Evolutionary conservation across 495 filamentous ascomycete species (phyloP).

Genomic region (Neurospora sp.): DNA sequence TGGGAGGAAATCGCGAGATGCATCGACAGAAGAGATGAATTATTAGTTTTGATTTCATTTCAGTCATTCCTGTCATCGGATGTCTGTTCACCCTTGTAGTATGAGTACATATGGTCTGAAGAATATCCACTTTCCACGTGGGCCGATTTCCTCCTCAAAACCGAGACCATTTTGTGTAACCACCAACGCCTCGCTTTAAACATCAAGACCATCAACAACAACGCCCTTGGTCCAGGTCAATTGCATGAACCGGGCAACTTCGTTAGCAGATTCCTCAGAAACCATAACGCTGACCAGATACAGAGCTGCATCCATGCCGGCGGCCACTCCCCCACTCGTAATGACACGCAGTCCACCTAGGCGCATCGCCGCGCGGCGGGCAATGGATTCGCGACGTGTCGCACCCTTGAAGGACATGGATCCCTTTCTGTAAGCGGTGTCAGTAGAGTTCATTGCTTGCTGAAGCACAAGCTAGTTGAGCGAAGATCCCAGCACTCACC

Average conservation of each 20-base stretch:
- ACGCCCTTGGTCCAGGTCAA: conserved; percentile 61
- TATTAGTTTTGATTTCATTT: not conserved
- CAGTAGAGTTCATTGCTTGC: not conserved
- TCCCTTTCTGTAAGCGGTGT: conserved; percentile 42
- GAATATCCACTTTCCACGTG: not conserved
- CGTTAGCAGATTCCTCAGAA: conserved; percentile 52
- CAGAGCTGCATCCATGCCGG: conserved; percentile 67
- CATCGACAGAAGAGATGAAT: not conserved
- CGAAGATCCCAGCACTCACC: conserved; percentile 27
- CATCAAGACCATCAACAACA: conserved; percentile 62
- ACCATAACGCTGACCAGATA: conserved; percentile 70
- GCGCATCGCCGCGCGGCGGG: conserved; percentile 52
- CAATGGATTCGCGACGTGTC: conserved; percentile 56
- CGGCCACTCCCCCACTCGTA: conserved; percentile 64
- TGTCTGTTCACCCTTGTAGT: not conserved
- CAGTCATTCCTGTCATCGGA: not conserved
- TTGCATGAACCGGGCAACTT: conserved; percentile 60
- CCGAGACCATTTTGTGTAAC: not conserved
- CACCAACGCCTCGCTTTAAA: conserved; percentile 33
- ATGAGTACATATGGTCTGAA: not conserved
- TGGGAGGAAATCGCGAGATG: not conserved
- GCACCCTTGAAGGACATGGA: conserved; percentile 60
- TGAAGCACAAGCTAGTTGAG: too few relatives aligned
- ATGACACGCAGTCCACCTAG: conserved; percentile 64
- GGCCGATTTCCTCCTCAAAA: not conserved